Conservation (phyloP, 345 rosid species). For the Nephelium lappaceum region DNA sequence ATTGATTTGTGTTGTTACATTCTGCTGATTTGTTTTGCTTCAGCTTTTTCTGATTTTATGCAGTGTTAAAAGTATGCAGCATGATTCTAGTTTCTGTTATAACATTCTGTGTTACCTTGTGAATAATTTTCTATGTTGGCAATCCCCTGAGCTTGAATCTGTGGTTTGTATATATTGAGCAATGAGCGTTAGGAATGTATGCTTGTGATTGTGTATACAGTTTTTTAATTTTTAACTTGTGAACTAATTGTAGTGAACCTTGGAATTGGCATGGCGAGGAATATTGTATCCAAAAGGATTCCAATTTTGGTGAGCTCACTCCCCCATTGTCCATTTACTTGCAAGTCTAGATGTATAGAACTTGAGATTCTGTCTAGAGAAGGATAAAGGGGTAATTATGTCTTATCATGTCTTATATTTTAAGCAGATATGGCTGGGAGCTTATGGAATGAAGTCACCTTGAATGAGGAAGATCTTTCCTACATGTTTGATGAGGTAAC, state of each 20-base stretch:
- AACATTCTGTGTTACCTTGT: not conserved
- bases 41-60: not conserved
- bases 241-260: constrained; percentile 32
- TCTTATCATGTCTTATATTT: constrained; percentile 1
- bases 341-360: not conserved
- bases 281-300: constrained; percentile 36
- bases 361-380: not conserved
- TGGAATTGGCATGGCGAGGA: constrained; percentile 46
- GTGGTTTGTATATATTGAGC: not conserved
- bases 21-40: not conserved
- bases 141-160: constrained; percentile 4
- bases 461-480: constrained; percentile 80
- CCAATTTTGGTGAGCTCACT: constrained; percentile 22
- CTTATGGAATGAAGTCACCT: constrained; percentile 56
- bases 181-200: not conserved
- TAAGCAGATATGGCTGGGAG: constrained; percentile 33
- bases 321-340: not conserved
- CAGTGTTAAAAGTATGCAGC: not conserved
- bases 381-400: constrained; percentile 4
- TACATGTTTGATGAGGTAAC: constrained; percentile 80
- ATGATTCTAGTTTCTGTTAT: constrained; percentile 9
- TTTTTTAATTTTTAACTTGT: constrained; percentile 10
- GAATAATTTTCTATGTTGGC: not conserved
- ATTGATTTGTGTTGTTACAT: too few species aligned
- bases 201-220: not conserved